Conservation (phyloP, 148 eudicot genomes). For the Gaultheria prostrata region DNA sequence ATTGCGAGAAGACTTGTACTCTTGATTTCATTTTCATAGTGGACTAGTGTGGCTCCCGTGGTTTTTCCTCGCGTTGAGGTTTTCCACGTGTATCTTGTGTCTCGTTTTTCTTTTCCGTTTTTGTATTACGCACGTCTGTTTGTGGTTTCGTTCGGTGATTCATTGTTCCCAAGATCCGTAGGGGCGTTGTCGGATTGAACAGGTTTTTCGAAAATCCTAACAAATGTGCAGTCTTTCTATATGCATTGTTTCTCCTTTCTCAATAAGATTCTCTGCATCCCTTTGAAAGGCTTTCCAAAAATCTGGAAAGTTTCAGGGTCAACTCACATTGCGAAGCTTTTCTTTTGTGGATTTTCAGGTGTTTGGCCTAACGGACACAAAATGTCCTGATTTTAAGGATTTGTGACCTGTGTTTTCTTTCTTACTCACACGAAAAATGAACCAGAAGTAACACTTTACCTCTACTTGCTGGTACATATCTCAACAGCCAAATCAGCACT, state of each 20-base stretch:
- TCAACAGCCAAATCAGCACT: neutral
- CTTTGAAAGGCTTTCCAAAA: neutral
- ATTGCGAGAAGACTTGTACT: too few relatives aligned
- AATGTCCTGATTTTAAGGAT: neutral
- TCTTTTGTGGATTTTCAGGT: neutral
- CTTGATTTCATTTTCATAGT: too few relatives aligned
- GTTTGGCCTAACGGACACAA: neutral
- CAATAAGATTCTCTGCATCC: neutral
- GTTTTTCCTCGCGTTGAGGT: too few relatives aligned
- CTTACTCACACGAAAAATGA: neutral
- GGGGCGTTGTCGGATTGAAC: too few relatives aligned
- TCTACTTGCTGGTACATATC: neutral
- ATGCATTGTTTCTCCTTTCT: neutral
- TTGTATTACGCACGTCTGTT: too few relatives aligned
- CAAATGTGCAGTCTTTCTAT: neutral
- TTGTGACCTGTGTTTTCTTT: neutral
- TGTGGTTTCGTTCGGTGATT: too few relatives aligned
- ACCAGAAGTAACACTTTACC: neutral
- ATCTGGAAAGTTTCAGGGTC: neutral
- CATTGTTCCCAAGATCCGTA: too few relatives aligned
- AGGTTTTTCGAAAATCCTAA: too few relatives aligned
- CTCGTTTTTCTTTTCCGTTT: too few relatives aligned
- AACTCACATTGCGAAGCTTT: neutral
- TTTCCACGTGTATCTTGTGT: too few relatives aligned
- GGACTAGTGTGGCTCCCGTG: too few relatives aligned